These are phyloP conservation scores for Colletotrichum phormii DNA, from an alignment of 2,329 filamentous ascomycete species.

Conservation along the genomic window DNA sequence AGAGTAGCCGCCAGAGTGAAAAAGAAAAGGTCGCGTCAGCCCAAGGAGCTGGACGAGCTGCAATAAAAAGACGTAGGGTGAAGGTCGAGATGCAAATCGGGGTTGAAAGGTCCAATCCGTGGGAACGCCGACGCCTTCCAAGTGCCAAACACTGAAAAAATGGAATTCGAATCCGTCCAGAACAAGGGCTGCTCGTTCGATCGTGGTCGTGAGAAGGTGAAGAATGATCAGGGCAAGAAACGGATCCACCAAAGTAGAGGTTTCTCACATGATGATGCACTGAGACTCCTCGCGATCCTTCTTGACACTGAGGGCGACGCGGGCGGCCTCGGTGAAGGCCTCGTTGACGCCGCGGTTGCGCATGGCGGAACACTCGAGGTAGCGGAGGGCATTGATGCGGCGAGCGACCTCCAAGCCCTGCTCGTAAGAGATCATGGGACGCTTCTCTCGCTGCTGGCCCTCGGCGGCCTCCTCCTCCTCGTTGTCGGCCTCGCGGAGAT, in stretches of 20 bases:
- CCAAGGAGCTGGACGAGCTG: constrained; percentile 26
- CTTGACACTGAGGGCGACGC: constrained; percentile 85
- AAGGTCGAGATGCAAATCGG: constrained; percentile 5
- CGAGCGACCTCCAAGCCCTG: constrained; percentile 91
- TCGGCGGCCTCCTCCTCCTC: constrained; percentile 74
- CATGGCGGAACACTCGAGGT: constrained; percentile 98
- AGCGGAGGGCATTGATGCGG: constrained; percentile 91
- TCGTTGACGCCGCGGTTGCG: constrained; percentile 98
- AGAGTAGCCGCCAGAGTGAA: constrained; percentile 7
- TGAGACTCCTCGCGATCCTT: constrained; percentile 72
- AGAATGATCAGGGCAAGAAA: background rate
- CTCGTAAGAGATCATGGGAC: constrained; percentile 85
- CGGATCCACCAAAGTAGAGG: background rate
- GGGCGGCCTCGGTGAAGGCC: constrained; percentile 96
- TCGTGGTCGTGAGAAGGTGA: constrained; percentile 11
- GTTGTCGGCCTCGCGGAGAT: constrained; percentile 82
- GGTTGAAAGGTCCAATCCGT: constrained; percentile 29
- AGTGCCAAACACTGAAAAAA: constrained; percentile 28
- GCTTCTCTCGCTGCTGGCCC: constrained; percentile 61
- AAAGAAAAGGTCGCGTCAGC: constrained; percentile 15
- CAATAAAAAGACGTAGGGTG: constrained; percentile 34
- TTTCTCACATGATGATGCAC: constrained; percentile 68
- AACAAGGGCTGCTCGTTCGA: constrained; percentile 27
- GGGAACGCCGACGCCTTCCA: constrained; percentile 35
- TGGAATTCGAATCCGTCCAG: constrained; percentile 15